Evolutionary conservation across 2,329 filamentous ascomycete species (phyloP).

Genomic region (Diaporthe ampelina): DNA sequence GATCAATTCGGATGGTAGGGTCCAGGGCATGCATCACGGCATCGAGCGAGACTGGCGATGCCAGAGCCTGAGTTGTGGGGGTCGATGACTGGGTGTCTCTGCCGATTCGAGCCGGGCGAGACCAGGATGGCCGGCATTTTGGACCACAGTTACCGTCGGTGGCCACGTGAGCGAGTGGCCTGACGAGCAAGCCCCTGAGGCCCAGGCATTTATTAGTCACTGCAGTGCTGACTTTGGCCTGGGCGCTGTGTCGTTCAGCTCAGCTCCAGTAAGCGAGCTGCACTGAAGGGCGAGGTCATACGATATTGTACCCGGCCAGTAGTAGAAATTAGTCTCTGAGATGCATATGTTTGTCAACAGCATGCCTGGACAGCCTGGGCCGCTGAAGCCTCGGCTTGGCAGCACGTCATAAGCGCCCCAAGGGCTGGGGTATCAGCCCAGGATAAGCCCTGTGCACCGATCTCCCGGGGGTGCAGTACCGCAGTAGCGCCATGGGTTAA

Average conservation of each 20-base stretch:
- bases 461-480: too few relatives aligned
- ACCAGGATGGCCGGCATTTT: background rate
- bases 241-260: background rate
- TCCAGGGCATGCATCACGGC: background rate
- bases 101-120: background rate
- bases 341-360: slow-evolving; percentile 10
- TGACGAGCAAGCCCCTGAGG: background rate
- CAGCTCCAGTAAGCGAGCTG: background rate
- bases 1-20: background rate
- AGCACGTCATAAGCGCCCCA: slow-evolving; percentile 34
- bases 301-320: background rate
- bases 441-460: slow-evolving; percentile 32
- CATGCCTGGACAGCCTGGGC: background rate
- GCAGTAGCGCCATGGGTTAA: slow-evolving; percentile 1
- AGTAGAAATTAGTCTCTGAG: background rate
- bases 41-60: background rate
- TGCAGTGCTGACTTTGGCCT: background rate
- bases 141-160: background rate
- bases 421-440: slow-evolving; percentile 16
- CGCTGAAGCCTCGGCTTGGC: slow-evolving; percentile 12
- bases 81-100: background rate
- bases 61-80: background rate
- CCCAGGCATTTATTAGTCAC: background rate
- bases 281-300: background rate
- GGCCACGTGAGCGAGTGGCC: background rate